Evolutionary conservation across 1,284 basidiomycete genomes (phyloP).

Genomic region (Malassezia obtusa): DNA sequence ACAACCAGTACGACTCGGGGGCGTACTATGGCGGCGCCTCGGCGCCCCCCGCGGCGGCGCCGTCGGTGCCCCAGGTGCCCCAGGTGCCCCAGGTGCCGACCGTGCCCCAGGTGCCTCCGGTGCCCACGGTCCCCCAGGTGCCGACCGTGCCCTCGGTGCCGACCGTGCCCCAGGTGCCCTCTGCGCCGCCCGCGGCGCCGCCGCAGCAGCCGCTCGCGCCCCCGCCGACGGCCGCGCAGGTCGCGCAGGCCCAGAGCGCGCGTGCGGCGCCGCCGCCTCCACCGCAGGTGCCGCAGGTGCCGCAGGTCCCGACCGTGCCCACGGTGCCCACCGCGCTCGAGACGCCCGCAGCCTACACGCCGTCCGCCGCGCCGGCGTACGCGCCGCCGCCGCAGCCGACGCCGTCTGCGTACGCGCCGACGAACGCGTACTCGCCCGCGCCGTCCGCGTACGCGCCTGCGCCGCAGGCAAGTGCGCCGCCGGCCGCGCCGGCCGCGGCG

Average conservation of each 20-base stretch:
- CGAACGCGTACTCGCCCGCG: conserved; percentile 19
- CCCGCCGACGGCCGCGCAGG: not conserved
- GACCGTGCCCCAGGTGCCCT: conserved; percentile 50
- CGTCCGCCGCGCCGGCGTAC: conserved; percentile 33
- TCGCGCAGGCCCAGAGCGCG: no score
- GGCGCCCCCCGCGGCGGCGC: conserved; percentile 11
- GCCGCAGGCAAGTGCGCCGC: conserved; percentile 47
- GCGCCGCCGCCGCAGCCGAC: conserved; percentile 52
- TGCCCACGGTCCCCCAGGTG: conserved; percentile 19
- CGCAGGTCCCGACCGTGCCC: not conserved
- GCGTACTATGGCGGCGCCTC: conserved; percentile 1
- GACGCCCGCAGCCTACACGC: conserved; percentile 18
- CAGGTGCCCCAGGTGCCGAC: conserved; percentile 17
- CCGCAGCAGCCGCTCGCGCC: not conserved
- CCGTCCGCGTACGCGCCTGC: conserved; percentile 34
- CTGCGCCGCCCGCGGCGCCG: conserved; percentile 12
- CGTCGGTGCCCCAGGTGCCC: conserved; percentile 15
- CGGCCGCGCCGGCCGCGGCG: conserved; percentile 7
- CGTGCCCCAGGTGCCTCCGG: conserved; percentile 15
- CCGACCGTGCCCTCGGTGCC: conserved; percentile 47
- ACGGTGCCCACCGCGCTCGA: conserved; percentile 19
- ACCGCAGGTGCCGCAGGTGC: not conserved
- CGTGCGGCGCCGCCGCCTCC: not conserved
- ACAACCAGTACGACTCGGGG: conserved; percentile 2
- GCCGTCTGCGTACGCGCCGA: conserved; percentile 18